Evolutionary conservation across 2,329 filamentous ascomycete genomes (phyloP).

Genomic region (Neurospora sp.): DNA sequence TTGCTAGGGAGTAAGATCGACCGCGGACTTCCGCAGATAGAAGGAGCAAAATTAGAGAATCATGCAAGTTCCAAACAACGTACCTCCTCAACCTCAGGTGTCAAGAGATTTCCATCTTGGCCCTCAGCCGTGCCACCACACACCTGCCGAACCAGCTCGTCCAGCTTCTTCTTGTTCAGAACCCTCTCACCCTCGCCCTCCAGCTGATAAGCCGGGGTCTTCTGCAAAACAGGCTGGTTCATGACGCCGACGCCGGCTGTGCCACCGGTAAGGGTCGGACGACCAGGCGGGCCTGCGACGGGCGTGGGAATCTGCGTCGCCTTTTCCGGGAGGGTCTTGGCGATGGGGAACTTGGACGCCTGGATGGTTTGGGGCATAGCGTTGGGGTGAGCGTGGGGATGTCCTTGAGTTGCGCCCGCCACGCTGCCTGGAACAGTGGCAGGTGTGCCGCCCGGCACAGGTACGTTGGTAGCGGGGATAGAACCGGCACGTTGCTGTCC

Average conservation of each 20-base stretch:
- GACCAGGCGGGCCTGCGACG: conserved; percentile 42
- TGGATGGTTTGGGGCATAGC: conserved; percentile 27
- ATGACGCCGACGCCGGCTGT: conserved; percentile 66
- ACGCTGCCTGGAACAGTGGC: conserved; percentile 8
- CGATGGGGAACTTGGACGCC: conserved; percentile 65
- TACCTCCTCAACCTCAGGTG: conserved; percentile 94
- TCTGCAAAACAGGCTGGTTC: conserved; percentile 74
- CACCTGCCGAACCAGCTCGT: conserved; percentile 89
- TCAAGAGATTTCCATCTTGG: conserved; percentile 67
- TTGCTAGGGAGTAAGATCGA: not conserved
- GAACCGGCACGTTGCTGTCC: conserved; percentile 25
- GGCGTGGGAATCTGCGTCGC: conserved; percentile 62
- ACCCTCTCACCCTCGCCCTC: conserved; percentile 89
- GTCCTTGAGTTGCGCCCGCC: conserved; percentile 23
- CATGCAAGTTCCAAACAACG: conserved; percentile 18
- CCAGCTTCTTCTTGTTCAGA: conserved; percentile 94
- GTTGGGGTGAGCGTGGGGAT: conserved; percentile 38
- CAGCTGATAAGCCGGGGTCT: conserved; percentile 73
- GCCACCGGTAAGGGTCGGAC: conserved; percentile 78
- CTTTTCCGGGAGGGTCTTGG: conserved; percentile 62
- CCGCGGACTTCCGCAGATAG: not conserved
- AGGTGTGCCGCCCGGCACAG: not conserved
- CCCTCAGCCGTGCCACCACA: conserved; percentile 67
- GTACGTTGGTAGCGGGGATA: conserved; percentile 7
- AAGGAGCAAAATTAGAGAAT: conserved; percentile 6